A percentile compares a stretch with the other conserved stretches of the same genome.
Evolutionary conservation across 164 flowering plant species (phyloP).

Genomic region (Vitis rotundifolia): DNA sequence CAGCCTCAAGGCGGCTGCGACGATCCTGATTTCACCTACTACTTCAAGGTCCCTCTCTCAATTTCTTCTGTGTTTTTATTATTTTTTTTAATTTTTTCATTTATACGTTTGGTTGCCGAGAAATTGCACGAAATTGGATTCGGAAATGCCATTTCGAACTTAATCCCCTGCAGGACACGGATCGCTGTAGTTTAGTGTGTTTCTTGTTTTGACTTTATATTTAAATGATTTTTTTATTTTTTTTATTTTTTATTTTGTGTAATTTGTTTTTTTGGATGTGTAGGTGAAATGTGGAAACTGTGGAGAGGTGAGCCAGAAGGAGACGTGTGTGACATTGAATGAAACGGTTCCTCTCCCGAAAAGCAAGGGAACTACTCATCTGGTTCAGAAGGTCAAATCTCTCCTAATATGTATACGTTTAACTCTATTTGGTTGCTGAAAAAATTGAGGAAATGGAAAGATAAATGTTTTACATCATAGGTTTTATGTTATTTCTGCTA

Average conservation of each 20-base stretch:
- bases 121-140: no score
- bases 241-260: neutral
- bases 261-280: conserved; percentile 9
- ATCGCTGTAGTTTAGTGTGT: no score
- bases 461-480: neutral
- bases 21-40: conserved; percentile 65
- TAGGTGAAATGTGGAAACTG: conserved; percentile 82
- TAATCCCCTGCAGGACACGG: no score
- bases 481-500: no score
- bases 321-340: conserved; percentile 56
- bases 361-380: conserved; percentile 56
- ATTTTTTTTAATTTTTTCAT: neutral
- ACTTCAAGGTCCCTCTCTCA: conserved; percentile 65
- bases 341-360: conserved; percentile 60
- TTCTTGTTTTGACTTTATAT: neutral
- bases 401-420: neutral
- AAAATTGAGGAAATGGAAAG: neutral
- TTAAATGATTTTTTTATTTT: neutral
- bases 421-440: neutral
- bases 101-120: neutral
- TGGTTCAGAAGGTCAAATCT: conserved; percentile 63
- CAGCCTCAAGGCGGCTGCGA: conserved; percentile 89
- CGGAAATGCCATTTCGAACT: no score
- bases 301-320: conserved; percentile 77
- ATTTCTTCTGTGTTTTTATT: neutral